Conservation (phyloP, 371 early-diverging fungal genomes). For the Syncephalastrum monosporum region DNA sequence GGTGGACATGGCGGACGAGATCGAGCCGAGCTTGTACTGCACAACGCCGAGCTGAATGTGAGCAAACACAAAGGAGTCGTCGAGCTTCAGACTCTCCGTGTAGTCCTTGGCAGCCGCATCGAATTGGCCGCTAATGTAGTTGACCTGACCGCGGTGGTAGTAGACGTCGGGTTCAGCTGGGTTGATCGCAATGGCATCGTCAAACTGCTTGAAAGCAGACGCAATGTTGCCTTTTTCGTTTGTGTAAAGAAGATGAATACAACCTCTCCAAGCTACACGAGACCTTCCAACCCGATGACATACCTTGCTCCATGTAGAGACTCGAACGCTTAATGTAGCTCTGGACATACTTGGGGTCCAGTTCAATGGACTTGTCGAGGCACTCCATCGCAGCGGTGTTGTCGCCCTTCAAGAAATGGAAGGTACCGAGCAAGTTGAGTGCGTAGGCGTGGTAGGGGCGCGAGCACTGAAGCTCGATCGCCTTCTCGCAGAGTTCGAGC, state of each 20-base stretch:
- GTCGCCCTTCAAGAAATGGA: constrained; percentile 85
- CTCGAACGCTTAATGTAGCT: constrained; percentile 88
- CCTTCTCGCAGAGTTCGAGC: constrained; percentile 64
- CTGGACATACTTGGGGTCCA: constrained; percentile 79
- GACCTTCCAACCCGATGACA: not conserved
- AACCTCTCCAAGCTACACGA: not conserved
- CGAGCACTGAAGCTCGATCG: constrained; percentile 60
- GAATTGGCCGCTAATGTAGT: constrained; percentile 78
- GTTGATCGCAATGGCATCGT: constrained; percentile 66
- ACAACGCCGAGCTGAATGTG: constrained; percentile 94
- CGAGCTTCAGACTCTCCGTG: constrained; percentile 75
- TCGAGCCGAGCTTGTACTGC: constrained; percentile 87
- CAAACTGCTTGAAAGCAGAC: constrained; percentile 66
- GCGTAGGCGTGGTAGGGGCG: constrained; percentile 62
- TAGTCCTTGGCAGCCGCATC: constrained; percentile 85
- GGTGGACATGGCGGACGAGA: constrained; percentile 68
- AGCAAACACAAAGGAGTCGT: constrained; percentile 84
- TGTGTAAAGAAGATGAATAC: not conserved
- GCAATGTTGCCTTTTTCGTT: constrained; percentile 55
- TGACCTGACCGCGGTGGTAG: constrained; percentile 69
- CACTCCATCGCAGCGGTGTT: constrained; percentile 70
- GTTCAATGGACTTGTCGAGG: constrained; percentile 78
- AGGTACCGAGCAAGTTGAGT: constrained; percentile 85
- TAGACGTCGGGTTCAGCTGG: constrained; percentile 76
- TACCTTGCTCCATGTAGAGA: constrained; percentile 82